Evolutionary conservation across 2,329 filamentous ascomycete species (phyloP).

Genomic region (Sporothrix curviconia): DNA sequence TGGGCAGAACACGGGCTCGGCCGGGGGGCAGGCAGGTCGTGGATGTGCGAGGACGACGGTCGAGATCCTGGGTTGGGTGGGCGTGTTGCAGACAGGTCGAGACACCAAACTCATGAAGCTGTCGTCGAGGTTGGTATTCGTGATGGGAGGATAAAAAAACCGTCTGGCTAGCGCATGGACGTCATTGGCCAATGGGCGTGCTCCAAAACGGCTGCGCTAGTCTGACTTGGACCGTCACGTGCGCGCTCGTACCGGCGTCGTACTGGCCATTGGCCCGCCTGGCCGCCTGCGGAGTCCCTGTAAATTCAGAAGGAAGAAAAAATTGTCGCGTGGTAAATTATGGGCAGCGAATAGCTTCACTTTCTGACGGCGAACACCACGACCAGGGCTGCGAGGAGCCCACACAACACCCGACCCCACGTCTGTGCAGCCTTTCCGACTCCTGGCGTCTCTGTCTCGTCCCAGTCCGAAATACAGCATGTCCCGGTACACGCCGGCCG

Average conservation of each 20-base stretch:
- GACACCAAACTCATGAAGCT: not conserved
- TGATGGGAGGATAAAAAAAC: slow-evolving; percentile 7
- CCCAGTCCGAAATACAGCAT: too few relatives aligned
- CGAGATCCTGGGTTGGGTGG: not conserved
- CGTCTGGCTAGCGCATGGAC: not conserved
- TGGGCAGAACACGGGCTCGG: too few relatives aligned
- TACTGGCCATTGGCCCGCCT: not conserved
- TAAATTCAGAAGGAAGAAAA: not conserved
- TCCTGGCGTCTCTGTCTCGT: too few relatives aligned
- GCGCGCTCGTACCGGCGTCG: too few relatives aligned
- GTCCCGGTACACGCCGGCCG: slow-evolving; percentile 18
- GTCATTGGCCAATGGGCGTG: not conserved
- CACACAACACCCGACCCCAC: not conserved
- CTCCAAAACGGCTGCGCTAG: not conserved
- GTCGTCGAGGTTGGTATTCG: not conserved
- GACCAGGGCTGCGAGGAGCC: too few relatives aligned
- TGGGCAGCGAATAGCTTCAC: slow-evolving; percentile 6
- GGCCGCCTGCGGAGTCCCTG: not conserved
- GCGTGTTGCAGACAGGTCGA: not conserved
- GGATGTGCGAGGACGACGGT: not conserved
- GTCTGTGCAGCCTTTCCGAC: too few relatives aligned
- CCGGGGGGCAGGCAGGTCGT: too few relatives aligned
- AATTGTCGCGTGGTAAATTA: slow-evolving; percentile 12
- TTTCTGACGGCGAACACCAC: not conserved
- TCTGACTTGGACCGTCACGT: not conserved